Evolutionary conservation across 768 basidiomycete species (phyloP), one percentile per base, ranked within the genome.

Genomic region (Kwoniella sp.): DNA sequence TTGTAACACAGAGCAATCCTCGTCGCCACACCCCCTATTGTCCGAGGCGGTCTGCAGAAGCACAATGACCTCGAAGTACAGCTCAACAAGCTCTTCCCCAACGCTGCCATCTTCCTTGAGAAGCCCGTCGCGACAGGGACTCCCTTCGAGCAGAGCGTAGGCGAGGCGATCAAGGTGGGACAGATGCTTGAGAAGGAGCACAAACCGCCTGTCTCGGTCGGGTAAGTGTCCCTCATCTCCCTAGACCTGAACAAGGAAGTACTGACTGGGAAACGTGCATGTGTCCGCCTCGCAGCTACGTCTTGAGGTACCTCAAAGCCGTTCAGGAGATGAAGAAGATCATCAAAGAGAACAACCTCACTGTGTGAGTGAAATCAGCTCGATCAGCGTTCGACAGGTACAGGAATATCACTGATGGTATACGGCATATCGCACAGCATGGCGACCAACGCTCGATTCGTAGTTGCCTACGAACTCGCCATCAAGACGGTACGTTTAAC

Each of bases 291-390:
- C 45, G 15, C 53, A 79, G 78, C 87, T 92, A 81, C 71, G 94
- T 95, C 90, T 83, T 96, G 67, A 87, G 93, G 66, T 94, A 95
- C 82, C 84, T 95, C 74, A 89, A 89, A 79, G 93, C 89, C 13
- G 91, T 93, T 28, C 92, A 95, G 82, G 88, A 87, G 85, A 95
- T 97, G 90, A 94, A 95, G 83, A 86, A 88, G 63, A 93, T 96
- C 78, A 90, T 98, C 77, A 84, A 90, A 72, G 92, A 94, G 69
- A 97, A 96, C 78, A 86, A 92, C 73, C 85, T 98, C 63, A 89
- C 88, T 22, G 93, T 98, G 73, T 75, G 48, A 70, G 73, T 66
- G 4, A 45, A 37, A 37, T 7, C 34, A 8, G 3, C 17, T 23
- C 2, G 22, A 25, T 22, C 13, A 13, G 11, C 1, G 34, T 47